Base-by-base conservation (phyloP, 2,329 filamentous ascomycete genomes). In the Pseudogymnoascus sp. region DNA sequence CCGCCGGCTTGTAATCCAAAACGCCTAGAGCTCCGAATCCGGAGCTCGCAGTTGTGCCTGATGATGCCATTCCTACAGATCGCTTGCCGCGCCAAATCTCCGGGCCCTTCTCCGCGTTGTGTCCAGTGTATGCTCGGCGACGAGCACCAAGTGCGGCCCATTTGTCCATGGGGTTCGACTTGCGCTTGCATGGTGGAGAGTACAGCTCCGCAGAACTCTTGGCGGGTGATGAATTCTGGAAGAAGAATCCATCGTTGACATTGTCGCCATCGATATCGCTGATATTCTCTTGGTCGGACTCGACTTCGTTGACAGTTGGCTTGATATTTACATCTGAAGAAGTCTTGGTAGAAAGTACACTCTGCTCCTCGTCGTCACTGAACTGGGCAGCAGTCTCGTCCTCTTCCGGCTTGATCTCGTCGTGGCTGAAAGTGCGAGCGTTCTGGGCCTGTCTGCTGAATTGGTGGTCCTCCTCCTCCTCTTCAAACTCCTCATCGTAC, bases 401-500 rank as follows among this genome's bases (percentile, higher is more conserved):
- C 66, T 77, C 76, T 53, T 77, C 73, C 58, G 75, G 73, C 62
- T 75, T 73, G 63, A 75, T 75, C 50, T 79, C 75, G 69, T 89
- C 88, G 65, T 89, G 88, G 71, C 89, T 92, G 87, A 87, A 92
- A 61, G 87, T 89, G 66, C 88, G 82, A 61, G 87, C 83, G 57
- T 58, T 58, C 69, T 88, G 80, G 71, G 77, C 76, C 64, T 76
- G 77, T 33, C 79, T 77, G 74, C 87, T 83, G 25, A 88, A 75
- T 5, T 77, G 77, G 63, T 81, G 75, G 68, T 87, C 82, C 36
- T 81, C 79, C 67, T 89, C 83, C 64, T 88, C 85, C 65, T 89
- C 86, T 70, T 94, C 91, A 50, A 80, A 78, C 60, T 97, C 93
- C 73, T 97, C 93, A 62, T 97, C 93, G 88, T 91, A 97, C 74